Evolutionary conservation across 1,284 basidiomycete genomes (phyloP).

Genomic region (Albatrellus sp.): DNA sequence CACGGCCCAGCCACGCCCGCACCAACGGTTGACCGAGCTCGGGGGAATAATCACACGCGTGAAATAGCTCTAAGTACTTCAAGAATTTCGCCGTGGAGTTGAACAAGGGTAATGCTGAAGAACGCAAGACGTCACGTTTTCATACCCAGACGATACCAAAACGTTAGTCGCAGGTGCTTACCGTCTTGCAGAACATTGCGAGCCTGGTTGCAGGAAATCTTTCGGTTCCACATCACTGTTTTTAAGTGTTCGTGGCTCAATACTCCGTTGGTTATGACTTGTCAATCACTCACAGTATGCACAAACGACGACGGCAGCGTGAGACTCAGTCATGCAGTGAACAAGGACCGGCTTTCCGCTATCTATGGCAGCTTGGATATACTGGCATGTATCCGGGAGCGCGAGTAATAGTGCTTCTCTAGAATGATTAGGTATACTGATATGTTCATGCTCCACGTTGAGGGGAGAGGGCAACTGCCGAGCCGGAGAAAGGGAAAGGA

Average conservation of each 20-base stretch:
- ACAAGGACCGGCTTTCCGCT: slow-evolving; percentile 43
- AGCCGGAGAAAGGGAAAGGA: slow-evolving; percentile 38
- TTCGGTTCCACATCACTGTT: slow-evolving; percentile 20
- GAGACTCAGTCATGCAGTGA: slow-evolving; percentile 43
- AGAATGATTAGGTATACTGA: slow-evolving; percentile 24
- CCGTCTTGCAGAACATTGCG: slow-evolving; percentile 29
- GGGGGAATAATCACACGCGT: slow-evolving; percentile 29
- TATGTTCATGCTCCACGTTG: slow-evolving; percentile 24
- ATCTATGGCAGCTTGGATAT: slow-evolving; percentile 27
- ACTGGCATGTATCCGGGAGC: slow-evolving; percentile 30
- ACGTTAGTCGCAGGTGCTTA: slow-evolving; percentile 12
- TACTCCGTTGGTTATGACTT: neutral
- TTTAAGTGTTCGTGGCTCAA: neutral
- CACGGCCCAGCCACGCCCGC: slow-evolving; percentile 21
- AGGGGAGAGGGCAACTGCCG: slow-evolving; percentile 21
- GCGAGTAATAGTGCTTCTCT: slow-evolving; percentile 28
- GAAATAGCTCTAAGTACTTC: slow-evolving; percentile 34
- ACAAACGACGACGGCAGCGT: slow-evolving; percentile 20
- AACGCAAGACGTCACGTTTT: neutral
- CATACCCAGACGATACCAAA: neutral
- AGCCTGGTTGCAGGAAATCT: slow-evolving; percentile 23
- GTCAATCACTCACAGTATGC: slow-evolving; percentile 11
- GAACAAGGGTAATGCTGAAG: slow-evolving; percentile 41
- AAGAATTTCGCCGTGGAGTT: slow-evolving; percentile 36
- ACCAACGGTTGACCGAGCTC: slow-evolving; percentile 26